phyloP scores from a whole-genome alignment of 31 red algal species.

The Asparagopsis taxiformis region DNA sequence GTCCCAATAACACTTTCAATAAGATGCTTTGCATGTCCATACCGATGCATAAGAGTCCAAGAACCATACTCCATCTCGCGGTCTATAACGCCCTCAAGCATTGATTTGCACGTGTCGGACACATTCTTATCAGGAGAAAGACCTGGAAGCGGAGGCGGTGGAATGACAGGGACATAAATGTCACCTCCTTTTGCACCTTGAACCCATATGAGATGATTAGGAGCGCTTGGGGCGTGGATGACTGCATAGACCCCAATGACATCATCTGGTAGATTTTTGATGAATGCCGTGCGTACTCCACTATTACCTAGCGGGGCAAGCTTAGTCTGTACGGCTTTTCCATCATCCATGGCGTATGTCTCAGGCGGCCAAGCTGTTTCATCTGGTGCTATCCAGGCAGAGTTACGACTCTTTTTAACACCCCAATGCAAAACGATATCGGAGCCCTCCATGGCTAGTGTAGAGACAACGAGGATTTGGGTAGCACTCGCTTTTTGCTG shows the following conservation, averaged over 20 bases:
- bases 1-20: constrained; percentile 47
- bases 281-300: constrained; percentile 57
- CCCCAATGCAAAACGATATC: constrained; percentile 93
- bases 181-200: constrained; percentile 59
- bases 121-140: constrained; percentile 36
- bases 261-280: constrained; percentile 46
- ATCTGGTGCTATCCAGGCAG: constrained; percentile 52
- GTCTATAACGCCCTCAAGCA: constrained; percentile 84
- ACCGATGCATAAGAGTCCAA: constrained; percentile 98
- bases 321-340: constrained; percentile 70
- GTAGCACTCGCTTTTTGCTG: constrained; percentile 18
- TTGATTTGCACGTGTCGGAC: constrained; percentile 43
- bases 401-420: constrained; percentile 56
- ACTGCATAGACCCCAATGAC: constrained; percentile 73
- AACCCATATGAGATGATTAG: constrained; percentile 67
- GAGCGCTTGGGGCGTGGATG: constrained; percentile 70
- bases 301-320: constrained; percentile 41
- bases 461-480: constrained; percentile 61
- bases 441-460: constrained; percentile 59
- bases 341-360: constrained; percentile 65
- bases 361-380: constrained; percentile 29
- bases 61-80: constrained; percentile 96
- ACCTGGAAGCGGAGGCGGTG: constrained; percentile 75
- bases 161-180: constrained; percentile 54
- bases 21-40: constrained; percentile 71